Conservation (phyloP, 345 rosid genomes). For the Mallotus nudiflorus region DNA sequence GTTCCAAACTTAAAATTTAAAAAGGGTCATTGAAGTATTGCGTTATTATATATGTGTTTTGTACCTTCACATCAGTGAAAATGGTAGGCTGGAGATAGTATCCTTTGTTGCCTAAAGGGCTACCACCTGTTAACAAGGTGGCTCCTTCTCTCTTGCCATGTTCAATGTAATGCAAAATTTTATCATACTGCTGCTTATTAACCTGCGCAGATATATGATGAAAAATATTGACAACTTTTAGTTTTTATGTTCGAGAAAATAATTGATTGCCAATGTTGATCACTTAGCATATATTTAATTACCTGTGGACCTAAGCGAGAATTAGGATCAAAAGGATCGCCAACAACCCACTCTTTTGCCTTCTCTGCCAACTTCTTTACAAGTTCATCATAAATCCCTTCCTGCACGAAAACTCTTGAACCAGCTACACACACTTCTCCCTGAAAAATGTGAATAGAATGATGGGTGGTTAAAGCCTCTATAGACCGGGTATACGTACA, state of each 20-base stretch:
- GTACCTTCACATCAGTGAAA: slow-evolving; percentile 65
- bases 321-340: neutral
- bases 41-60: no score
- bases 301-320: neutral
- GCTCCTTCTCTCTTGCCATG: slow-evolving; percentile 79
- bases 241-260: no score
- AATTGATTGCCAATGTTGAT: no score
- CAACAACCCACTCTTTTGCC: neutral
- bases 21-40: no score
- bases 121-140: slow-evolving; percentile 63
- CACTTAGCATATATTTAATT: no score
- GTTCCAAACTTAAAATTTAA: no score
- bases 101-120: slow-evolving; percentile 51
- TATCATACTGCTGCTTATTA: slow-evolving; percentile 56
- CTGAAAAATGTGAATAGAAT: slow-evolving; percentile 23
- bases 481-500: no score
- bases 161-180: slow-evolving; percentile 60
- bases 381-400: slow-evolving; percentile 59
- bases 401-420: slow-evolving; percentile 81
- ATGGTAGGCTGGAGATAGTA: slow-evolving; percentile 65
- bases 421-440: slow-evolving; percentile 74
- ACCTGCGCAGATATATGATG: slow-evolving; percentile 34
- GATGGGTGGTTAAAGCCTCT: no score
- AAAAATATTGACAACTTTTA: no score
- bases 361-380: neutral